These are phyloP conservation scores for Mycena rosella DNA, from an alignment of 768 basidiomycete species.

Conservation along the genomic window DNA sequence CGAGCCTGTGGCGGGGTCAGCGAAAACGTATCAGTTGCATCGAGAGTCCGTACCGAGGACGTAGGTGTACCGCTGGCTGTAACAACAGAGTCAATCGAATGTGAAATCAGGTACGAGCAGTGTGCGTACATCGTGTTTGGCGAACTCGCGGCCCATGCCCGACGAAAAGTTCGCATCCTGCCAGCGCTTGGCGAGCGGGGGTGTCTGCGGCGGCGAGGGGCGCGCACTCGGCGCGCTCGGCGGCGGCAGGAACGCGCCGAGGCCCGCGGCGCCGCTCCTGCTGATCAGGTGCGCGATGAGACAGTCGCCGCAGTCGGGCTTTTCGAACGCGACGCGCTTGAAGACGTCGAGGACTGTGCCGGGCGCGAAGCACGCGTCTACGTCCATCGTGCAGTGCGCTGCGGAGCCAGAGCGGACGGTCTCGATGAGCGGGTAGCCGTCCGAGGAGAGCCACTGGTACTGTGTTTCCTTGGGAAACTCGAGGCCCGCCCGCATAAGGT, in stretches of 20 bases:
- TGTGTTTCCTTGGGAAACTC: slow-evolving; percentile 21
- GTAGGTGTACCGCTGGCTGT: slow-evolving; percentile 32
- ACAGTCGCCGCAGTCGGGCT: slow-evolving; percentile 34
- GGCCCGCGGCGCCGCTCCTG: slow-evolving; percentile 24
- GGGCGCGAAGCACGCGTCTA: slow-evolving; percentile 9
- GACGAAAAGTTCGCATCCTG: slow-evolving; percentile 20
- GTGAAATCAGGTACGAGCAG: neutral
- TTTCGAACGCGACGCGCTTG: slow-evolving; percentile 34
- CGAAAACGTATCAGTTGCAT: neutral
- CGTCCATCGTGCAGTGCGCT: slow-evolving; percentile 23
- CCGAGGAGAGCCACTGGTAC: slow-evolving; percentile 29
- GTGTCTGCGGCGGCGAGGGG: neutral
- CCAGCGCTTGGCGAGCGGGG: slow-evolving; percentile 23
- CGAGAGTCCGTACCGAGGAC: slow-evolving; percentile 21
- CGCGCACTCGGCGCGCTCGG: neutral
- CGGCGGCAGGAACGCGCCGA: slow-evolving; percentile 29
- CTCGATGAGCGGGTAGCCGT: slow-evolving; percentile 32
- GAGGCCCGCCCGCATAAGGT: slow-evolving; percentile 17
- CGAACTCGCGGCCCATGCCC: slow-evolving; percentile 20
- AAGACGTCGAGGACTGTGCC: slow-evolving; percentile 19
- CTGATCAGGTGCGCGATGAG: slow-evolving; percentile 33
- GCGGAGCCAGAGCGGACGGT: neutral
- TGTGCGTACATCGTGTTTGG: slow-evolving; percentile 23
- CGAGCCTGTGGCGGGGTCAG: slow-evolving; percentile 1
- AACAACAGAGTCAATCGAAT: neutral